Conservation (phyloP, 2,329 filamentous ascomycete species). For the Sporothrix variecibatus region DNA sequence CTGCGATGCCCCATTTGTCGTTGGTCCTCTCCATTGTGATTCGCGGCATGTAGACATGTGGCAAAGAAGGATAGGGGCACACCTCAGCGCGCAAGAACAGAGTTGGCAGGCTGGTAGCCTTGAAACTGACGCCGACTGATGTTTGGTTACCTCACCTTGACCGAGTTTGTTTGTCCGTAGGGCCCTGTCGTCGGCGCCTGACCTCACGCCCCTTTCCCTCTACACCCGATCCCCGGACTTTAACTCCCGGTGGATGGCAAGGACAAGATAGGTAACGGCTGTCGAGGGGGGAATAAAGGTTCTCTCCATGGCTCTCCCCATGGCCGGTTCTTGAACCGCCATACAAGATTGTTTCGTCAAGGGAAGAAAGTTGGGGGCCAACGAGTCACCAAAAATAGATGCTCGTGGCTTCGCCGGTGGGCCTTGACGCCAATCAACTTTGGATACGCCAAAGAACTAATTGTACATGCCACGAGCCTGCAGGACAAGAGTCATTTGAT, state of each 20-base stretch:
- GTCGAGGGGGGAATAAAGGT: neutral
- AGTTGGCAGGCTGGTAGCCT: neutral
- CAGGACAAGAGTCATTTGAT: neutral
- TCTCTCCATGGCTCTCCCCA: neutral
- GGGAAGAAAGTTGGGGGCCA: neutral
- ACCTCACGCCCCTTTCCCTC: neutral
- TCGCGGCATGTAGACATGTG: neutral
- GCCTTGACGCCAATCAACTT: neutral
- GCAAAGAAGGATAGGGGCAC: neutral
- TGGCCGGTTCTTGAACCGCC: neutral
- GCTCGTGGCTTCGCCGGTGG: neutral
- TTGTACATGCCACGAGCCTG: neutral
- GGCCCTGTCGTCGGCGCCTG: neutral
- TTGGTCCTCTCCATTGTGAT: conserved; percentile 2
- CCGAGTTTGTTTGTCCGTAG: neutral
- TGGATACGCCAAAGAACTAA: neutral
- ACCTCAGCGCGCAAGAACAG: neutral
- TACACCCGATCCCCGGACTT: neutral
- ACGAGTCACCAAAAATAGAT: conserved; percentile 6
- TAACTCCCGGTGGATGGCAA: neutral
- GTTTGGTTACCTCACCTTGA: neutral
- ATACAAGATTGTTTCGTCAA: neutral
- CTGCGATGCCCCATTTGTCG: neutral
- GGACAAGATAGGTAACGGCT: neutral
- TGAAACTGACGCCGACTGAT: neutral